These are phyloP conservation scores for Russula ochroleuca DNA, from an alignment of 768 basidiomycete genomes.

Conservation along the genomic window DNA sequence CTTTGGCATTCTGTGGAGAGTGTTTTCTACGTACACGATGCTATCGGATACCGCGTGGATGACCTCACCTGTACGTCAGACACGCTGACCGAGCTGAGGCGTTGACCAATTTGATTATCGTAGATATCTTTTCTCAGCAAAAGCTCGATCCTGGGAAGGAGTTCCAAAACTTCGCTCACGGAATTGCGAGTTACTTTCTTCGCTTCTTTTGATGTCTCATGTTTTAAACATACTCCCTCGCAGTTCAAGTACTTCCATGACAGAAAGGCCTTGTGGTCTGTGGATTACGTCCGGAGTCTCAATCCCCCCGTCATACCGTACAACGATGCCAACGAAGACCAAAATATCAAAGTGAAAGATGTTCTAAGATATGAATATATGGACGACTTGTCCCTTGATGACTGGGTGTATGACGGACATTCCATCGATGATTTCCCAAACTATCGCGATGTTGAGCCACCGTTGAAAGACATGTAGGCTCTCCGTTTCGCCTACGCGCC, in stretches of 20 bases:
- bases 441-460: background rate
- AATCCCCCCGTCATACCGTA: background rate
- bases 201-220: background rate
- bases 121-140: slow-evolving; percentile 28
- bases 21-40: background rate
- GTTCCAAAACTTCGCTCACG: slow-evolving; percentile 29
- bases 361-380: slow-evolving; percentile 1
- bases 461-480: slow-evolving; percentile 17
- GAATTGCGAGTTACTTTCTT: slow-evolving; percentile 21
- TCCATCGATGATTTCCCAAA: slow-evolving; percentile 12
- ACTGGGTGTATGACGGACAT: slow-evolving; percentile 23
- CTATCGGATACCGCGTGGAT: slow-evolving; percentile 11
- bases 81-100: too few species aligned
- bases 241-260: slow-evolving; percentile 15
- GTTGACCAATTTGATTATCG: background rate
- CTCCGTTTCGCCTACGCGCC: background rate
- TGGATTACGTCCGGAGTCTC: background rate
- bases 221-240: background rate
- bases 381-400: slow-evolving; percentile 12
- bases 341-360: slow-evolving; percentile 10
- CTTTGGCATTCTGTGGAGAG: background rate
- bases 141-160: slow-evolving; percentile 24
- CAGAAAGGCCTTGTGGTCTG: background rate
- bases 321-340: slow-evolving; percentile 11
- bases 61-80: slow-evolving; percentile 6